Conservation (phyloP, 2,329 filamentous ascomycete genomes). For the Sporothrix luriei region DNA sequence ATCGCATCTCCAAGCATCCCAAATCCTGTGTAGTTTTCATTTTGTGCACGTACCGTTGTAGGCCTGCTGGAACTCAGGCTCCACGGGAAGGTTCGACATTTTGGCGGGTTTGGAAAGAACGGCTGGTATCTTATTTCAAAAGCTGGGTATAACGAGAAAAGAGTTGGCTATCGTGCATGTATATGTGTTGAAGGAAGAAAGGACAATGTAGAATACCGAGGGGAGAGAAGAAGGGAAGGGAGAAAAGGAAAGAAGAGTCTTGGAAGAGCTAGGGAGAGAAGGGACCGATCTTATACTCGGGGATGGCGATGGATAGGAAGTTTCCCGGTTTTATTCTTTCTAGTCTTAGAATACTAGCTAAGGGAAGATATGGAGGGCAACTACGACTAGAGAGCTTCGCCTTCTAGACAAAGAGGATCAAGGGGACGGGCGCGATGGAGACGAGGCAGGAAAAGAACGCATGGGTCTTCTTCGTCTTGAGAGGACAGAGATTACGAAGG, state of each 20-base stretch:
- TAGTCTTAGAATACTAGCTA: background rate
- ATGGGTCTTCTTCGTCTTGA: slow-evolving; percentile 4
- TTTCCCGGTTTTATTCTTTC: background rate
- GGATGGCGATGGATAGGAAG: slow-evolving; percentile 1
- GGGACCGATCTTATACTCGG: slow-evolving; percentile 30
- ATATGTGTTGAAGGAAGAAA: background rate
- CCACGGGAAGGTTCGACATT: slow-evolving; percentile 82
- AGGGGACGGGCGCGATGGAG: background rate
- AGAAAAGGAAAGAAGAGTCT: slow-evolving; percentile 9
- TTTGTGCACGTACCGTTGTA: slow-evolving; percentile 72
- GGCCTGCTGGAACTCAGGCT: slow-evolving; percentile 99
- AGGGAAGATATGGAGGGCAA: slow-evolving; percentile 13
- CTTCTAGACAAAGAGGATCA: slow-evolving; percentile 20
- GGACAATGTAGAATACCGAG: background rate
- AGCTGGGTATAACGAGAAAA: background rate
- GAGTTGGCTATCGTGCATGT: background rate
- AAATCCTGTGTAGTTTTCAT: background rate
- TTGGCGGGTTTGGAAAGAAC: slow-evolving; percentile 38
- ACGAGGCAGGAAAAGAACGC: slow-evolving; percentile 24
- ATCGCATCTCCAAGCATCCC: background rate
- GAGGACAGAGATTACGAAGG: slow-evolving; percentile 18
- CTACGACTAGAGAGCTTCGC: slow-evolving; percentile 17
- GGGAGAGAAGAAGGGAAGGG: slow-evolving; percentile 5
- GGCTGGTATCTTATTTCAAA: background rate
- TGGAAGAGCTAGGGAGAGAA: background rate